Percentiles rank a stretch among this genome's conserved stretches.
Evolutionary conservation across 768 basidiomycete species (phyloP).

Genomic region (Leccinum truebloodii): DNA sequence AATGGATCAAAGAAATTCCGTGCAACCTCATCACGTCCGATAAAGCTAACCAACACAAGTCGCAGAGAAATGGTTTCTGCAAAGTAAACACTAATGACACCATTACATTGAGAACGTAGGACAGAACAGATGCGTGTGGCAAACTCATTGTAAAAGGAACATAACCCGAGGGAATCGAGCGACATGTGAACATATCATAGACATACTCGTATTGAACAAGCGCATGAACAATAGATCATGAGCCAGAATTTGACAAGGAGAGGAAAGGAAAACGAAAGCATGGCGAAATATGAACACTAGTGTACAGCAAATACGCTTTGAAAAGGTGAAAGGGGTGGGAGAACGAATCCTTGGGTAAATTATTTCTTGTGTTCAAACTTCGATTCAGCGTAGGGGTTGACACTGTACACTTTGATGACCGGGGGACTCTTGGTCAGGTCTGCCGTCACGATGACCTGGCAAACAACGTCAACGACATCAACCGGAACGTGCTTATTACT

Average conservation of each 20-base stretch:
- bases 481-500: constrained; percentile 34
- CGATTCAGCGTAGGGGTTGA: constrained; percentile 81
- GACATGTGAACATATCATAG: constrained; percentile 29
- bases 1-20: too few relatives aligned
- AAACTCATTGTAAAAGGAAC: constrained; percentile 13
- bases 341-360: constrained; percentile 16
- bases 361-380: constrained; percentile 40
- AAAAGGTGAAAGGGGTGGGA: constrained; percentile 3
- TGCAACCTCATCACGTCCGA: too few relatives aligned
- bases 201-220: constrained; percentile 31
- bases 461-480: constrained; percentile 7
- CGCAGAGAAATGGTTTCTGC: constrained; percentile 14
- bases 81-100: constrained; percentile 15
- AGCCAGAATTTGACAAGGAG: constrained; percentile 30
- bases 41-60: background rate
- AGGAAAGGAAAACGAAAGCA: constrained; percentile 33
- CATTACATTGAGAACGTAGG: constrained; percentile 25
- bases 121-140: constrained; percentile 21
- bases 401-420: constrained; percentile 96
- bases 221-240: constrained; percentile 31
- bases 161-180: constrained; percentile 20
- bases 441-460: constrained; percentile 89
- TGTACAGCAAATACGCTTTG: constrained; percentile 28
- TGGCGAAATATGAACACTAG: constrained; percentile 29
- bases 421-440: constrained; percentile 96